A percentile compares a stretch with the other conserved stretches of the same genome.
Conservation (phyloP, 768 basidiomycete species). For the Psilocybe azurescens region DNA sequence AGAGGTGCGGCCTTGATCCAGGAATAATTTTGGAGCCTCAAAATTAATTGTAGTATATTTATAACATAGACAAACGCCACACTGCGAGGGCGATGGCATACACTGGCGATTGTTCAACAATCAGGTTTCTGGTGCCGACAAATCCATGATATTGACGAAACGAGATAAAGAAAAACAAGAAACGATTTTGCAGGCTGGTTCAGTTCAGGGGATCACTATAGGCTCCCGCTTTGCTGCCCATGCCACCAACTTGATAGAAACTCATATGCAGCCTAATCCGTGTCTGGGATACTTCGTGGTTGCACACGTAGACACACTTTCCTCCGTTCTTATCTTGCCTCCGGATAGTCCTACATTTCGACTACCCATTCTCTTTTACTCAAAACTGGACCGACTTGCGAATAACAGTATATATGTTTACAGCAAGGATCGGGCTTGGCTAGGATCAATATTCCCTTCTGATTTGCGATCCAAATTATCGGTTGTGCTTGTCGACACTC, state of each 20-base stretch:
- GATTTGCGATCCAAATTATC: constrained; percentile 5
- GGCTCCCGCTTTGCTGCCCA: constrained; percentile 32
- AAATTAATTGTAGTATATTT: not conserved
- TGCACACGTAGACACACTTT: constrained; percentile 24
- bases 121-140: constrained; percentile 30
- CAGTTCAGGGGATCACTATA: constrained; percentile 35
- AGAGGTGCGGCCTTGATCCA: constrained; percentile 23
- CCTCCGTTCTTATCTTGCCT: constrained; percentile 22
- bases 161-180: constrained; percentile 6
- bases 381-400: constrained; percentile 24
- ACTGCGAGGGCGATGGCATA: constrained; percentile 39
- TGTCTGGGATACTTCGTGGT: constrained; percentile 27
- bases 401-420: constrained; percentile 25
- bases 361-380: constrained; percentile 30
- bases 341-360: constrained; percentile 4
- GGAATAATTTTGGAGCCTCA: not conserved
- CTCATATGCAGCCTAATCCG: constrained; percentile 24
- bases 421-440: constrained; percentile 31
- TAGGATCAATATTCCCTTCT: constrained; percentile 26
- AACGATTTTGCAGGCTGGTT: constrained; percentile 33
- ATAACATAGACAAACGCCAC: constrained; percentile 37
- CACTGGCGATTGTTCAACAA: constrained; percentile 38
- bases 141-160: constrained; percentile 30
- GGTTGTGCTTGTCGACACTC: not conserved
- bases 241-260: constrained; percentile 27